Evolutionary conservation across 2,329 filamentous ascomycete genomes (phyloP).

Genomic region (Podosphaera xanthii): DNA sequence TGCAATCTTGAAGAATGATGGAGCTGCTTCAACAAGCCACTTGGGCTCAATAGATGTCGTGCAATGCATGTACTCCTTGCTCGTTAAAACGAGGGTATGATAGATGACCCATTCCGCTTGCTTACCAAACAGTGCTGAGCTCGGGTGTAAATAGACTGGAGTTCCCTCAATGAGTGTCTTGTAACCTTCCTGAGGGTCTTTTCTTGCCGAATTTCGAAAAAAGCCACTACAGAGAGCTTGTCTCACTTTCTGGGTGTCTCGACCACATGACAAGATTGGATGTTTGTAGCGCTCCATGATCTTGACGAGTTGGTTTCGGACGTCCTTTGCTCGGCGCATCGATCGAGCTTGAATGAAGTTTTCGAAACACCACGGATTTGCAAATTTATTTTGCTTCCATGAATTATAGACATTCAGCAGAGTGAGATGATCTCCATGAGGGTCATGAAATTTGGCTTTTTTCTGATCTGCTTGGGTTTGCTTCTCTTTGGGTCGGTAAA

Average conservation of each 20-base stretch:
- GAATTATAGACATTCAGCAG: slow-evolving; percentile 89
- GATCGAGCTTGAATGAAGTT: slow-evolving; percentile 96
- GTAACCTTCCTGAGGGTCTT: slow-evolving; percentile 92
- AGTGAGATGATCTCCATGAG: slow-evolving; percentile 89
- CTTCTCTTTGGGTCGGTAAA: slow-evolving; percentile 89
- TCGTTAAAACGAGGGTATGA: slow-evolving; percentile 90
- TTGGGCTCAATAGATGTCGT: slow-evolving; percentile 91
- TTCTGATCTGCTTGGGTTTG: slow-evolving; percentile 91
- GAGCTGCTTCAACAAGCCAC: slow-evolving; percentile 94
- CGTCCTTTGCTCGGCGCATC: slow-evolving; percentile 74
- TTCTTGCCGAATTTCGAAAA: slow-evolving; percentile 91
- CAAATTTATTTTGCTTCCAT: slow-evolving; percentile 78
- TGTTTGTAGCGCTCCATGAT: slow-evolving; percentile 92
- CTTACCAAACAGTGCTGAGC: slow-evolving; percentile 71
- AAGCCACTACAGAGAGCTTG: slow-evolving; percentile 96
- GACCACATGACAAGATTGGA: slow-evolving; percentile 67
- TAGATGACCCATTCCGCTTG: slow-evolving; percentile 94
- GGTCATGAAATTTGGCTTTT: slow-evolving; percentile 94
- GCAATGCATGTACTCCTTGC: slow-evolving; percentile 94
- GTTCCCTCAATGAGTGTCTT: slow-evolving; percentile 89
- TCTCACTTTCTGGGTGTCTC: slow-evolving; percentile 87
- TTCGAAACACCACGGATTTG: slow-evolving; percentile 74
- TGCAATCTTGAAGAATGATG: slow-evolving; percentile 96
- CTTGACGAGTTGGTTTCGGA: slow-evolving; percentile 76
- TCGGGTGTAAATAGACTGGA: slow-evolving; percentile 83